These are phyloP conservation scores for Psidium friedrichsthalianum DNA, from an alignment of 345 rosid species.

Conservation along the genomic window DNA sequence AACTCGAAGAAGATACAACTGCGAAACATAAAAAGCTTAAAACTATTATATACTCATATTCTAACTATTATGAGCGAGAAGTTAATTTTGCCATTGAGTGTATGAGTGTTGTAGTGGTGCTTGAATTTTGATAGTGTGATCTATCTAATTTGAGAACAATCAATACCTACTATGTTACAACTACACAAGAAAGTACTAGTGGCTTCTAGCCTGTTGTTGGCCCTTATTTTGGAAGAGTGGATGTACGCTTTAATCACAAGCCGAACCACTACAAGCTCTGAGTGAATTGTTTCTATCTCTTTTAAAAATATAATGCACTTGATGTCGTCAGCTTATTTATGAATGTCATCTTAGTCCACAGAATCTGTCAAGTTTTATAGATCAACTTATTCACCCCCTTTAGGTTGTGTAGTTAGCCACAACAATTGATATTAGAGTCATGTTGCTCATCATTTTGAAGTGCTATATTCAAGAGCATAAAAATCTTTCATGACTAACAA, in stretches of 20 bases:
- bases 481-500: neutral
- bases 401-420: neutral
- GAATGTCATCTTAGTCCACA: neutral
- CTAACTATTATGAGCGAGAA: neutral
- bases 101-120: neutral
- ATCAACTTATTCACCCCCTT: neutral
- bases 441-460: neutral
- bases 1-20: neutral
- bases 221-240: fast-evolving
- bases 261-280: neutral
- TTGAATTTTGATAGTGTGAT: neutral
- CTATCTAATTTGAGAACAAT: neutral
- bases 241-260: neutral
- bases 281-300: neutral
- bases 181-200: neutral
- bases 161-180: neutral
- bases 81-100: neutral
- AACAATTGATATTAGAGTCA: neutral
- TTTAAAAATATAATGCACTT: neutral
- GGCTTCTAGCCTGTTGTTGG: neutral
- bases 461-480: neutral
- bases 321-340: neutral
- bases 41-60: neutral
- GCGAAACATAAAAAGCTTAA: neutral
- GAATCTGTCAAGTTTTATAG: neutral